Conservation (phyloP, 1,284 basidiomycete species). For the Athelia psychrophila region DNA sequence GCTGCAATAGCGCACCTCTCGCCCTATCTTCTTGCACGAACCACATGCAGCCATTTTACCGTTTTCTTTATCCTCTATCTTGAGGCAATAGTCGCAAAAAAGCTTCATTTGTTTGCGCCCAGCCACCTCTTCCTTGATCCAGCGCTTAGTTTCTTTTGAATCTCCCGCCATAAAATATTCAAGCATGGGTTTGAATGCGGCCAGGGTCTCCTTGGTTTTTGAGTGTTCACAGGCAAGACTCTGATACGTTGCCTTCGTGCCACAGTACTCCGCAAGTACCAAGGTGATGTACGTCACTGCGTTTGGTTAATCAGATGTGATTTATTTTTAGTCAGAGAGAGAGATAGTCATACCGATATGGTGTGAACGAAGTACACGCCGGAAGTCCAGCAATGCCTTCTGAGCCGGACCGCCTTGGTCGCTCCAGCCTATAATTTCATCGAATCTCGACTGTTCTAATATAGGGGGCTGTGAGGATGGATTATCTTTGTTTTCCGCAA, state of each 20-base stretch:
- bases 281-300: constrained; percentile 3
- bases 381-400: constrained; percentile 5
- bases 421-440: constrained; percentile 11
- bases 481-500: constrained; percentile 11
- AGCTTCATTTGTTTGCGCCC: constrained; percentile 13
- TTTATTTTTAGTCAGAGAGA: too few relatives aligned
- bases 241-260: constrained; percentile 2
- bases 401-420: constrained; percentile 6
- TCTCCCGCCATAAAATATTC: neutral
- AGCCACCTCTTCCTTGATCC: constrained; percentile 8
- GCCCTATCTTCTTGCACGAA: constrained; percentile 9
- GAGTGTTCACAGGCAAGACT: constrained; percentile 9
- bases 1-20: constrained; percentile 13
- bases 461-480: constrained; percentile 10
- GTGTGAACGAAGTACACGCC: constrained; percentile 8
- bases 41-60: constrained; percentile 13
- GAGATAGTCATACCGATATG: constrained; percentile 11
- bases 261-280: constrained; percentile 2
- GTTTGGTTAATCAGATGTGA: too few relatives aligned
- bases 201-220: constrained; percentile 11
- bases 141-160: constrained; percentile 5
- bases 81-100: constrained; percentile 13
- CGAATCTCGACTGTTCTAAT: constrained; percentile 7
- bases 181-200: neutral
- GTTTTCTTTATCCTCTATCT: constrained; percentile 10